Conservation (phyloP, 1,139 yeast genomes). For the Sugiyamaella neomexicana region DNA sequence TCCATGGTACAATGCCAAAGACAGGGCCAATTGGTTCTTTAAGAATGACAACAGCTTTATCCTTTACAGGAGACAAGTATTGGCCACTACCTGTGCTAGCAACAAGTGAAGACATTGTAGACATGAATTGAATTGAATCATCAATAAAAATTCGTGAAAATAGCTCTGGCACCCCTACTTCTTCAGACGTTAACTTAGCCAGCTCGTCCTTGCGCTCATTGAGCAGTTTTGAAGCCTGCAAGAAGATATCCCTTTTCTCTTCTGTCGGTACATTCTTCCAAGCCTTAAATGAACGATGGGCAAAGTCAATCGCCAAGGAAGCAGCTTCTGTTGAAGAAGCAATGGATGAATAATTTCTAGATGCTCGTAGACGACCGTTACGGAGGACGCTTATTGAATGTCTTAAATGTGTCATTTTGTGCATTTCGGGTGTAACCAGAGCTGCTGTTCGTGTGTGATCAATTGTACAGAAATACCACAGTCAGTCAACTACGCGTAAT, state of each 20-base stretch:
- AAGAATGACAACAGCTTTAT: conserved; percentile 27
- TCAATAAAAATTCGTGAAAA: conserved; percentile 46
- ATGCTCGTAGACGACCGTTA: no score
- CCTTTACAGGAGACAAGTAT: conserved; percentile 7
- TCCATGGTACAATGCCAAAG: conserved; percentile 52
- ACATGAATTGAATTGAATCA: conserved; percentile 34
- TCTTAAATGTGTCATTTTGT: not conserved
- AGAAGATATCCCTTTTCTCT: conserved; percentile 29
- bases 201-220: conserved; percentile 25
- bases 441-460: no score
- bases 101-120: conserved; percentile 23
- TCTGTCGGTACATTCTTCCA: conserved; percentile 24
- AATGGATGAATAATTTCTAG: conserved; percentile 8
- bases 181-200: conserved; percentile 24
- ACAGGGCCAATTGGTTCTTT: conserved; percentile 51
- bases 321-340: conserved; percentile 33
- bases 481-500: no score
- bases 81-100: conserved; percentile 7
- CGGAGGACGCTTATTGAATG: not conserved
- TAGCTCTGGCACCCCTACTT: conserved; percentile 45
- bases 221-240: conserved; percentile 27
- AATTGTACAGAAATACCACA: no score
- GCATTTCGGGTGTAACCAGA: no score
- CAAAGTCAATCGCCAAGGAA: conserved; percentile 21
- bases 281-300: conserved; percentile 18